These are phyloP conservation scores for Phytopythium delawarense DNA, from an alignment of 352 stramenopile genomes.

Conservation along the genomic window DNA sequence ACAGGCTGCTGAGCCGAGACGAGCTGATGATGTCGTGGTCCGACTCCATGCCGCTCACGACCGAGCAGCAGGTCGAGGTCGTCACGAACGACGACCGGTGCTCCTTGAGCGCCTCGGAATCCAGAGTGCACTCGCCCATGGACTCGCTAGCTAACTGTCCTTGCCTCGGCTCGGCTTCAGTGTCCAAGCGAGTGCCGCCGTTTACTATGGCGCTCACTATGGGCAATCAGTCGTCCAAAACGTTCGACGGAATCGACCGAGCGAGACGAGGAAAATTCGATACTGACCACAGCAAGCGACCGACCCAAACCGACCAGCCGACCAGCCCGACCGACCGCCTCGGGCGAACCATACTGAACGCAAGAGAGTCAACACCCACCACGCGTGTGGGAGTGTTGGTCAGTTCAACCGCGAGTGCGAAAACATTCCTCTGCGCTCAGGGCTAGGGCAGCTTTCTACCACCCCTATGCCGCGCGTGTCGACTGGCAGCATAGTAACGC, in stretches of 20 bases:
- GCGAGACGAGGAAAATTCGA: constrained; percentile 6
- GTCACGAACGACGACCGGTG: constrained; percentile 46
- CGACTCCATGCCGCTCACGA: constrained; percentile 26
- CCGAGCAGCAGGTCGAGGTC: constrained; percentile 43
- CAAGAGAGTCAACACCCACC: background rate
- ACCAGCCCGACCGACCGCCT: background rate
- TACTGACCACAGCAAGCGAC: constrained; percentile 3
- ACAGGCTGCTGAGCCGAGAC: constrained; percentile 33
- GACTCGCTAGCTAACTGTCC: background rate
- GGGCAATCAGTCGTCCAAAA: background rate
- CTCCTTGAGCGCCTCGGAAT: constrained; percentile 21
- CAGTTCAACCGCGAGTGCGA: constrained; percentile 2
- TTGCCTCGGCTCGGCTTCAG: background rate
- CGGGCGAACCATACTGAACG: too few relatives aligned
- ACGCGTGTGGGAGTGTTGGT: constrained; percentile 5
- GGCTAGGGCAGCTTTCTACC: background rate
- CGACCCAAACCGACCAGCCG: background rate
- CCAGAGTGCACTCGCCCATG: constrained; percentile 4
- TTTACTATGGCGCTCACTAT: background rate
- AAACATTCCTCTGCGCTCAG: background rate
- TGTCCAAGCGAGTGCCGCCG: background rate
- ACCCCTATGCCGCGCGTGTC: background rate
- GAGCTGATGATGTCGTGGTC: constrained; percentile 31
- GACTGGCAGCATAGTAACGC: background rate
- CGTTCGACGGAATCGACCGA: background rate